These are phyloP conservation scores for Fusarium algeriense DNA, from an alignment of 2,329 filamentous ascomycete genomes.

Conservation along the genomic window DNA sequence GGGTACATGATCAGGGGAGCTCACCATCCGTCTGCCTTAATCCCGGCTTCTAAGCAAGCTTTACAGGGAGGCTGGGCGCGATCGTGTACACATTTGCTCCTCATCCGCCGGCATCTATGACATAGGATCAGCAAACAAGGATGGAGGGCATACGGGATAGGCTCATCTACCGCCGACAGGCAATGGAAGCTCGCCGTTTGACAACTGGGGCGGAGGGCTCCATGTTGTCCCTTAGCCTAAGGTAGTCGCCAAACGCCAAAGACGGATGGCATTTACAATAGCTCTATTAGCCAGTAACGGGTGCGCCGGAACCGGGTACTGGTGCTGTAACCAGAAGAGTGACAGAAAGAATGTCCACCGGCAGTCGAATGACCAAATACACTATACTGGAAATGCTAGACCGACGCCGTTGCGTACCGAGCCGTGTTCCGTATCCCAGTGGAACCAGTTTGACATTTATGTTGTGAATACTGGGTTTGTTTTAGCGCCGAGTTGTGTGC, in stretches of 20 bases:
- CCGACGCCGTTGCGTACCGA: background rate
- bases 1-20: conserved; percentile 21
- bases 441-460: conserved; percentile 17
- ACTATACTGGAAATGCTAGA: conserved; percentile 11
- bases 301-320: background rate
- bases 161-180: conserved; percentile 62
- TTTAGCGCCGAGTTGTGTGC: conserved; percentile 10
- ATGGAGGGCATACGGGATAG: background rate
- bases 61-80: conserved; percentile 63
- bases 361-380: conserved; percentile 2
- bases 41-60: conserved; percentile 63
- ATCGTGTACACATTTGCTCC: conserved; percentile 67
- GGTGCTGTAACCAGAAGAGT: background rate
- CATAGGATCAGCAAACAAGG: conserved; percentile 5
- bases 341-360: background rate
- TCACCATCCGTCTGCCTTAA: conserved; percentile 64
- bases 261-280: background rate
- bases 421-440: conserved; percentile 8
- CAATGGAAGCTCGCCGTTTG: conserved; percentile 65
- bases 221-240: conserved; percentile 11
- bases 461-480: conserved; percentile 20
- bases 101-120: conserved; percentile 66
- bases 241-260: conserved; percentile 3
- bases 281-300: background rate
- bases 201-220: conserved; percentile 46